Conservation (phyloP, 352 stramenopile genomes). For the Elongisporangium senticosum region DNA sequence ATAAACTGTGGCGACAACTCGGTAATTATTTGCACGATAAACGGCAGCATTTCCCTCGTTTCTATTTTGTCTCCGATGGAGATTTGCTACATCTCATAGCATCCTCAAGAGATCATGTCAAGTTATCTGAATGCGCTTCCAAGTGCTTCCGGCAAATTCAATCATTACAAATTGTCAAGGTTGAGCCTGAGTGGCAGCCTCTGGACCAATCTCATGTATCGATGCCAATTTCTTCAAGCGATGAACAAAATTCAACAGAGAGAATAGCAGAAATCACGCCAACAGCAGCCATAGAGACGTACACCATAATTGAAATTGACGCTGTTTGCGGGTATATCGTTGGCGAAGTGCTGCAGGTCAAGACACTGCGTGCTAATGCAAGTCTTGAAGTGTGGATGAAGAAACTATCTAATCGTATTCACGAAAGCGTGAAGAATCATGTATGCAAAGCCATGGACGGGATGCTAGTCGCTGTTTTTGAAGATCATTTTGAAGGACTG, state of each 20-base stretch:
- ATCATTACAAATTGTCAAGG: constrained; percentile 17
- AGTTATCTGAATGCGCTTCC: constrained; percentile 32
- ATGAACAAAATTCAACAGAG: background rate
- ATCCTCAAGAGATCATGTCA: constrained; percentile 22
- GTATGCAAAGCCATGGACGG: constrained; percentile 29
- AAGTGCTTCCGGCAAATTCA: constrained; percentile 48
- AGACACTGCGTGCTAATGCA: constrained; percentile 29
- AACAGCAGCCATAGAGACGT: background rate
- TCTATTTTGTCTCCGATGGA: constrained; percentile 60
- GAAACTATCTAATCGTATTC: constrained; percentile 39
- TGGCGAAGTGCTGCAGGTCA: constrained; percentile 33
- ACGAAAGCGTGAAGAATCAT: constrained; percentile 26
- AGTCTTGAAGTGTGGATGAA: constrained; percentile 67
- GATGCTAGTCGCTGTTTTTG: constrained; percentile 28
- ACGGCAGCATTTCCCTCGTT: constrained; percentile 43
- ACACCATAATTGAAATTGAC: constrained; percentile 30
- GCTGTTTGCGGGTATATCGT: constrained; percentile 20
- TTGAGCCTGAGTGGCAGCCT: background rate
- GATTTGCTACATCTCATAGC: constrained; percentile 58
- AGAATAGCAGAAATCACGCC: too few species aligned
- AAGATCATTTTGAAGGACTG: constrained; percentile 40
- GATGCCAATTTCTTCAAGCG: background rate
- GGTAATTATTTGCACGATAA: constrained; percentile 54
- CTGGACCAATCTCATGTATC: background rate
- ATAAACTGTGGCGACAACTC: constrained; percentile 55